phyloP scores from a whole-genome alignment of 208 protist genomes.

The Leishmania major region DNA sequence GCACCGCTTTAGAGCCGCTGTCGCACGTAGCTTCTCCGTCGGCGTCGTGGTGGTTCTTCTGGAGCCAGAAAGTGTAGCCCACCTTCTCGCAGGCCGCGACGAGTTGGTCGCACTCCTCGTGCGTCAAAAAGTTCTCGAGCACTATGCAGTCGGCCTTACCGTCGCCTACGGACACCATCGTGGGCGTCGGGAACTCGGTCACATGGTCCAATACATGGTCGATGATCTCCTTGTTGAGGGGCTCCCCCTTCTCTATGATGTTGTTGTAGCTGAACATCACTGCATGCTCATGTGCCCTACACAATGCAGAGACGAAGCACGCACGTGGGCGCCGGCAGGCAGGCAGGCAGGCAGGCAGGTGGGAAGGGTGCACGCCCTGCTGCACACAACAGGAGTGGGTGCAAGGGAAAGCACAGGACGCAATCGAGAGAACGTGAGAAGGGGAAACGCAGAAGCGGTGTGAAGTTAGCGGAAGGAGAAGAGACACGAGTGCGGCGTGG shows the following conservation, averaged over 20 bases:
- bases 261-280: slow-evolving; percentile 84
- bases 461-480: not conserved
- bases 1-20: slow-evolving; percentile 54
- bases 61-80: slow-evolving; percentile 84
- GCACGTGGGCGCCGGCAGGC: not conserved
- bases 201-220: slow-evolving; percentile 44
- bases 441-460: not conserved
- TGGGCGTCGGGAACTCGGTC: slow-evolving; percentile 19
- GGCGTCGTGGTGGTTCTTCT: slow-evolving; percentile 47
- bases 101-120: slow-evolving; percentile 72
- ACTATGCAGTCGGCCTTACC: slow-evolving; percentile 70
- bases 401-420: not conserved
- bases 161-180: slow-evolving; percentile 21
- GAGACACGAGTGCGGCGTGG: not conserved
- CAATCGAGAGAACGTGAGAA: not conserved
- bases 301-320: not conserved
- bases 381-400: not conserved
- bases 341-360: not conserved
- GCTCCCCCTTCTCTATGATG: slow-evolving; percentile 84
- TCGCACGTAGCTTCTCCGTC: slow-evolving; percentile 47
- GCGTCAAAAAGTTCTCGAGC: slow-evolving; percentile 75
- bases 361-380: not conserved
- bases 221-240: slow-evolving; percentile 68
- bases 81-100: slow-evolving; percentile 72
- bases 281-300: not conserved